Conservation (phyloP, 2,329 filamentous ascomycete genomes). For the Cadophora sp. region DNA sequence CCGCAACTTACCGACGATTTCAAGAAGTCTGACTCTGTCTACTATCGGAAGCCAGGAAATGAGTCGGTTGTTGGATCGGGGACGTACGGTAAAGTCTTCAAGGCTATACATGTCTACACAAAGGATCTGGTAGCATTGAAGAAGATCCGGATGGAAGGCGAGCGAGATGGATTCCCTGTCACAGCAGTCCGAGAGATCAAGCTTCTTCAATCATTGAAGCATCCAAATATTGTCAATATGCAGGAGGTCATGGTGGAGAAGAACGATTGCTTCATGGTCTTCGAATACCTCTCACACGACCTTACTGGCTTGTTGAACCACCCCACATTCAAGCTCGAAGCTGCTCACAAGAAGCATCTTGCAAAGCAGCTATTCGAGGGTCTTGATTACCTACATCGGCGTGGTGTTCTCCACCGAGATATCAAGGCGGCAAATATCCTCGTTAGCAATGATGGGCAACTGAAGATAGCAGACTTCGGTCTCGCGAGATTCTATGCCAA, state of each 20-base stretch:
- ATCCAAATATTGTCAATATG: conserved; percentile 81
- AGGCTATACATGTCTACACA: conserved; percentile 91
- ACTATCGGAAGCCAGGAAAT: conserved; percentile 94
- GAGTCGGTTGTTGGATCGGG: conserved; percentile 95
- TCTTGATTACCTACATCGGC: conserved; percentile 88
- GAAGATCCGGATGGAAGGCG: conserved; percentile 91
- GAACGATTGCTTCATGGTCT: conserved; percentile 99
- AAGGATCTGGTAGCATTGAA: conserved; percentile 84
- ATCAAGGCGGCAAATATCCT: conserved; percentile 99
- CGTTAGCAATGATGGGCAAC: conserved; percentile 84
- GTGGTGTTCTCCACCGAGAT: conserved; percentile 94
- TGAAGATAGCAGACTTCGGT: conserved; percentile 96
- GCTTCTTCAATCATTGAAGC: conserved; percentile 83
- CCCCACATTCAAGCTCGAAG: conserved; percentile 84
- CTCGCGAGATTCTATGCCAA: conserved; percentile 97
- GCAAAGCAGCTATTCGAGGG: conserved; percentile 93
- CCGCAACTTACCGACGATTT: conserved; percentile 76
- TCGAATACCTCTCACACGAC: conserved; percentile 97
- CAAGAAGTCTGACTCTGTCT: conserved; percentile 83
- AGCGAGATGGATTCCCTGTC: conserved; percentile 88
- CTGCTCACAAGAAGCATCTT: conserved; percentile 89
- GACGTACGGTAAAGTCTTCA: conserved; percentile 96
- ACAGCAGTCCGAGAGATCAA: conserved; percentile 93
- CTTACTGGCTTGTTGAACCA: conserved; percentile 95
- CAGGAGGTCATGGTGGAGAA: conserved; percentile 97